These are phyloP conservation scores for Coemansia sp. DNA, from an alignment of 192 early-diverging fungal species.

Conservation along the genomic window DNA sequence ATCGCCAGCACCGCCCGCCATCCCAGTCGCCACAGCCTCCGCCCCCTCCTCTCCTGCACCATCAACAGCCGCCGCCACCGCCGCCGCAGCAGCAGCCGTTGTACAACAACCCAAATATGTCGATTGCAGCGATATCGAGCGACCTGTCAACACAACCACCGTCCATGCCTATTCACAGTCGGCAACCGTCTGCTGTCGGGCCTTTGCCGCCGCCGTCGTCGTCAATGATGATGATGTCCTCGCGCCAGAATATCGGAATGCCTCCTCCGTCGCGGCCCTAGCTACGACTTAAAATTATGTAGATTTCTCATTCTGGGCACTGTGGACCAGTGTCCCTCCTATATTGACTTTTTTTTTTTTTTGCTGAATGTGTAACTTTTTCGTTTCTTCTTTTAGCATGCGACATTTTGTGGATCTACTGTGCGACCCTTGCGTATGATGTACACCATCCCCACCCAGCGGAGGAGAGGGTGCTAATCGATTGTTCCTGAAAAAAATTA, in stretches of 20 bases:
- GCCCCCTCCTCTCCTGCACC: neutral
- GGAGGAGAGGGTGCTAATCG: neutral
- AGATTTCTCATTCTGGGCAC: neutral
- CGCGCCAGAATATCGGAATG: constrained; percentile 15
- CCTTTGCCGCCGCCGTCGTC: neutral
- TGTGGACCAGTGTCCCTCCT: neutral
- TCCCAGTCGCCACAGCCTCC: constrained; percentile 10
- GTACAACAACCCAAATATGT: constrained; percentile 1
- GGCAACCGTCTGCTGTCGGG: neutral
- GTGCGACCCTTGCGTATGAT: neutral
- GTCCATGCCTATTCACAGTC: neutral
- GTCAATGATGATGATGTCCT: constrained; percentile 1
- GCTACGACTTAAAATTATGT: neutral
- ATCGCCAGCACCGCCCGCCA: neutral
- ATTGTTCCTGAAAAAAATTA: neutral
- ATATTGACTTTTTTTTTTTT: too few relatives aligned
- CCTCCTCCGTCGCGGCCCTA: constrained; percentile 12
- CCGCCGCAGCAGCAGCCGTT: neutral
- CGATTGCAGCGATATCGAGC: constrained; percentile 1
- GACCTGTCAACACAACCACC: constrained; percentile 13
- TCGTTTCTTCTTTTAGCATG: neutral
- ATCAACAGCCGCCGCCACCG: neutral
- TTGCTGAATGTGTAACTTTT: neutral
- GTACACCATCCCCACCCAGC: neutral
- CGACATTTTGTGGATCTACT: neutral